Evolutionary conservation across 2,329 filamentous ascomycete genomes (phyloP).

Genomic region (Coniella vitis): DNA sequence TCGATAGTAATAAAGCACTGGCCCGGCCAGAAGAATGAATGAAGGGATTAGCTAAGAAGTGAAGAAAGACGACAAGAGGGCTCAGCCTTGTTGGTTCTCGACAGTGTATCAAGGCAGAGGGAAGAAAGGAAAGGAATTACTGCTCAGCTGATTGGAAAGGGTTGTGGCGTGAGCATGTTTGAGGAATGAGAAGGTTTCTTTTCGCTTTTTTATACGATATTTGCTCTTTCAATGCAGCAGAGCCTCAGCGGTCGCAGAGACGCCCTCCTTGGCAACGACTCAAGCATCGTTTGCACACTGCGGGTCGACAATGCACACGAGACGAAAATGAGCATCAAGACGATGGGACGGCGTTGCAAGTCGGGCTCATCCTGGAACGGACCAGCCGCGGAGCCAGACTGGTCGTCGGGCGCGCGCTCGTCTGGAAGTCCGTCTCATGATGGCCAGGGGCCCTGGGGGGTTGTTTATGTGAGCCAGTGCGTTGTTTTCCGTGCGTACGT

Average conservation of each 20-base stretch:
- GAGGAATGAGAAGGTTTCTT: constrained; percentile 5
- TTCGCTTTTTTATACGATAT: constrained; percentile 9
- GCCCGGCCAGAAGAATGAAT: constrained; percentile 9
- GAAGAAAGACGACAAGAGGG: neutral
- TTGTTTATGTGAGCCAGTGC: neutral
- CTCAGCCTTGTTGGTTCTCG: neutral
- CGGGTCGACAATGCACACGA: neutral
- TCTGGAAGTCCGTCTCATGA: constrained; percentile 1
- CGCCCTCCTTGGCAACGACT: neutral
- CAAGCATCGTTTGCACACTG: neutral
- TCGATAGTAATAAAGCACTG: constrained; percentile 5
- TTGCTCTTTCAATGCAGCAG: neutral
- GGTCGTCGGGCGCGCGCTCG: neutral
- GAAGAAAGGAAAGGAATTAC: neutral
- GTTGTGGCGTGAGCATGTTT: constrained; percentile 15
- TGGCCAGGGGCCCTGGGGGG: neutral
- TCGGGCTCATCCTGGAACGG: neutral
- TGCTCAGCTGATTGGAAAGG: constrained; percentile 10
- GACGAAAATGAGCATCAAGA: neutral
- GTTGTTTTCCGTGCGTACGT: no score
- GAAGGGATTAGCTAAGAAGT: neutral
- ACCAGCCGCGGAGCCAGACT: neutral
- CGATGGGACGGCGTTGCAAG: neutral
- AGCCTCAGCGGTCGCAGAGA: neutral
- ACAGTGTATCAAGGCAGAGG: constrained; percentile 1